Conservation (phyloP, 2,329 filamentous ascomycete species). For the Aspergillus sp. region DNA sequence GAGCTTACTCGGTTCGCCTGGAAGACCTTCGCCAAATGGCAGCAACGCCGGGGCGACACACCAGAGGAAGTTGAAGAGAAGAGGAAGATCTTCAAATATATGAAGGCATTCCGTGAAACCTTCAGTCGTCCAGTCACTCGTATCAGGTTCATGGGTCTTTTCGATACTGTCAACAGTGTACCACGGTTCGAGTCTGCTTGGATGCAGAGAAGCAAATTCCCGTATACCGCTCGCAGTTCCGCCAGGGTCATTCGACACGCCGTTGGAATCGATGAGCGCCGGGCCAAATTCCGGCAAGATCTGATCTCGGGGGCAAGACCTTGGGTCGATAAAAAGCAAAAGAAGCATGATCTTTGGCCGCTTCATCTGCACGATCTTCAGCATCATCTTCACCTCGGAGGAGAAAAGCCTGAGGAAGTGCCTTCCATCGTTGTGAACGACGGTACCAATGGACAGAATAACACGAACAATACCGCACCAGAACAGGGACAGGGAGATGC, state of each 20-base stretch:
- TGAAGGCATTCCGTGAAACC: slow-evolving; percentile 76
- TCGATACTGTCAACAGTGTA: slow-evolving; percentile 78
- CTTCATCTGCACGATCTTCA: slow-evolving; percentile 20
- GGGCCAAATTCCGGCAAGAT: slow-evolving; percentile 56
- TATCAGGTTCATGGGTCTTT: slow-evolving; percentile 72
- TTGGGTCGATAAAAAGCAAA: slow-evolving; percentile 10
- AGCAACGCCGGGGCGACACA: slow-evolving; percentile 19
- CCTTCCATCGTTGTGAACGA: slow-evolving; percentile 30
- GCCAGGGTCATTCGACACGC: slow-evolving; percentile 54
- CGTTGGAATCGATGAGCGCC: slow-evolving; percentile 54
- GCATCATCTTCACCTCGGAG: slow-evolving; percentile 12
- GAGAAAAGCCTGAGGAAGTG: slow-evolving; percentile 13
- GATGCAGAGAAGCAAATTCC: slow-evolving; percentile 75
- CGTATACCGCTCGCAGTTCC: slow-evolving; percentile 51
- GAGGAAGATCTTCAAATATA: slow-evolving; percentile 61
- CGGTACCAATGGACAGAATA: slow-evolving; percentile 4
- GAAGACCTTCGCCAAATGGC: slow-evolving; percentile 67
- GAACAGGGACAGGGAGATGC: slow-evolving; percentile 10
- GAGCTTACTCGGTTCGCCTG: slow-evolving; percentile 76
- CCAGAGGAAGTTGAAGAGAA: slow-evolving; percentile 23
- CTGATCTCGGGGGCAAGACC: slow-evolving; percentile 45
- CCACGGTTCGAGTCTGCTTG: slow-evolving; percentile 66
- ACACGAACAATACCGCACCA: slow-evolving; percentile 2
- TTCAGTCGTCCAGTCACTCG: slow-evolving; percentile 71
- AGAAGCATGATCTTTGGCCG: slow-evolving; percentile 12